phyloP scores from a whole-genome alignment of 805 yeast genomes.

The Candida michaelii region DNA sequence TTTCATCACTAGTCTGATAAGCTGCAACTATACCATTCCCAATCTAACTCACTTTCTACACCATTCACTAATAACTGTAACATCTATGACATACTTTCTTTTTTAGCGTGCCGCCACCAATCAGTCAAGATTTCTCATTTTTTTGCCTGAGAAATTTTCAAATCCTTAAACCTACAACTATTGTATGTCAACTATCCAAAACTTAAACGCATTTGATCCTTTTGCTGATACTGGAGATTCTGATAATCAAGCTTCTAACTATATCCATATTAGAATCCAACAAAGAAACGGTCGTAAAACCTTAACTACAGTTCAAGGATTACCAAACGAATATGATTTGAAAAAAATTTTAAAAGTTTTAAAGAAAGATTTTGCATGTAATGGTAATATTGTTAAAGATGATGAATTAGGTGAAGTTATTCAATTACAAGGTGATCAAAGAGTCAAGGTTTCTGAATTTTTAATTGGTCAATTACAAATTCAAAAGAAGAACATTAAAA shows the following conservation, averaged over 20 bases:
- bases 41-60: no score
- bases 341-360: constrained; percentile 90
- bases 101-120: constrained; percentile 2
- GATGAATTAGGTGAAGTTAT: constrained; percentile 95
- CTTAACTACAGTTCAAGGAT: constrained; percentile 96
- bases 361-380: constrained; percentile 98
- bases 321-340: constrained; percentile 91
- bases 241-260: constrained; percentile 92
- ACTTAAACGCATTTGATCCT: constrained; percentile 87
- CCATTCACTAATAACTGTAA: background rate
- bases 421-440: constrained; percentile 98
- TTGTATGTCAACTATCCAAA: constrained; percentile 88
- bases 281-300: constrained; percentile 99
- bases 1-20: no score
- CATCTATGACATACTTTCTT: background rate
- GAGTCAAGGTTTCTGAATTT: constrained; percentile 93
- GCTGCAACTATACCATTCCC: no score
- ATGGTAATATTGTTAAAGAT: constrained; percentile 96
- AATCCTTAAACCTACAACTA: constrained; percentile 5
- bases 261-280: constrained; percentile 97
- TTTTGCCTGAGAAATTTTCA: constrained; percentile 1
- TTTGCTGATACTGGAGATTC: constrained; percentile 99
- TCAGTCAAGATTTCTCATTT: background rate
- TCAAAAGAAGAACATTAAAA: constrained; percentile 94
- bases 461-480: constrained; percentile 81